Evolutionary conservation across 2,329 filamentous ascomycete genomes (phyloP), one percentile per base, ranked within the genome.

Genomic region (Hypocreales sp.): DNA sequence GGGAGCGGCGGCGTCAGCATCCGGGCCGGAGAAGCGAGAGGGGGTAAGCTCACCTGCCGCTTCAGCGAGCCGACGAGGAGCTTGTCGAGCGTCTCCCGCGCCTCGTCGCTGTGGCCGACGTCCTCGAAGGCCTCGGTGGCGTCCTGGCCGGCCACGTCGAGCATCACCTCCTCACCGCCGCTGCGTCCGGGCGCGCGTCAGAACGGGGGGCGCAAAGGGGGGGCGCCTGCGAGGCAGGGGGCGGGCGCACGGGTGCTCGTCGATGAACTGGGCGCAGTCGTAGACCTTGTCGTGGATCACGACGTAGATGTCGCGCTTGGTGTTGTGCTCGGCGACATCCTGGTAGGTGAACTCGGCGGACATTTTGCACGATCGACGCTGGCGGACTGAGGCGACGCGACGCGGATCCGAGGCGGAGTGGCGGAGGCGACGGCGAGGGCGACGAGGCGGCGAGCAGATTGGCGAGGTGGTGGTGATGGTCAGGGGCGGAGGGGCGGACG

Each of bases 121-220:
- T 98, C 90, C 65, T 98, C 90, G 53, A 98, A 98, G 35, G 90
- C 87, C 62, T 95, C 90, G 45, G 87, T 93, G 47, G 81, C 79
- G 58, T 98, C 90, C 62, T 93, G 86, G 42, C 90, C 90, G 48
- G 68, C 90, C 38, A 95, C 86, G 44, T 98, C 90, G 42, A 98
- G 78, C 37, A 98, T 65, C 44, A 98, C 90, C 64, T 98, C 90
- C 63, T 98, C 90, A 62, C 90, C 90, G 65, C 90, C 90, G 46
- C 90, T 95, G 49, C 21, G 13, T 31, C 9, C 18, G 20, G 24
- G 12, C 11, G 16, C 19, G 8, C 9, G 28, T 31, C 15, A 30
- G 15, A 14, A 30, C 21, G 25, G 15, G 32, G 22, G 30, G 29
- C 30, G 23, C 19, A 25, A 21, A 28, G 20, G n/a, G n/a, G n/a